Percentiles rank a stretch among this genome's conserved stretches.
Evolutionary conservation across 176 grass and related monocot species (phyloP).

Genomic region (Bolboschoenus planiculmis): DNA sequence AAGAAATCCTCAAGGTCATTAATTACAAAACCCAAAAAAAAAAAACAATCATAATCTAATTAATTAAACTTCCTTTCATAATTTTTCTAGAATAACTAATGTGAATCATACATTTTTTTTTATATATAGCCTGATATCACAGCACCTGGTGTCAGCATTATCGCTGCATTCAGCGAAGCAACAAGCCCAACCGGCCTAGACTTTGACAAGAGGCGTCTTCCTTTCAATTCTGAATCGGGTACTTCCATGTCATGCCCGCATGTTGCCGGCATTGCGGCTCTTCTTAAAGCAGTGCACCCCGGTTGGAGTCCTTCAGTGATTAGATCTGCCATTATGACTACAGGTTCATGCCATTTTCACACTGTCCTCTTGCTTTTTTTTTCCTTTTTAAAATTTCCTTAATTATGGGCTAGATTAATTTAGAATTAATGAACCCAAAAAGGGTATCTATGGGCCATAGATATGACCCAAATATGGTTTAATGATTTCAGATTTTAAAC

Average conservation of each 20-base stretch:
- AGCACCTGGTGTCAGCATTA: slow-evolving; percentile 82
- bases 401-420: background rate
- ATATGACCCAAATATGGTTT: background rate
- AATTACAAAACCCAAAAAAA: background rate
- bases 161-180: slow-evolving; percentile 52
- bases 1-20: slow-evolving; percentile 84
- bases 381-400: background rate
- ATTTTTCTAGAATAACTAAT: background rate
- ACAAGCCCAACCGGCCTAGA: slow-evolving; percentile 45
- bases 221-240: slow-evolving; percentile 86
- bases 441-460: background rate
- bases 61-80: background rate
- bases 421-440: background rate
- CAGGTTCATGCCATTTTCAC: slow-evolving; percentile 26
- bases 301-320: slow-evolving; percentile 83
- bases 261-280: slow-evolving; percentile 63
- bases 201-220: slow-evolving; percentile 68
- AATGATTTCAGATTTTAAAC: background rate
- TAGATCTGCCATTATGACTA: slow-evolving; percentile 89
- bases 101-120: background rate
- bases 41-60: background rate
- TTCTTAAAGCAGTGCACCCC: slow-evolving; percentile 64
- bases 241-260: slow-evolving; percentile 97
- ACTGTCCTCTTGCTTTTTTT: background rate
- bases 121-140: slow-evolving; percentile 80